Percentiles rank a stretch among this genome's conserved stretches.
Evolutionary conservation across 2,329 filamentous ascomycete species (phyloP).

Genomic region (Colletotrichum neosansevieriae): DNA sequence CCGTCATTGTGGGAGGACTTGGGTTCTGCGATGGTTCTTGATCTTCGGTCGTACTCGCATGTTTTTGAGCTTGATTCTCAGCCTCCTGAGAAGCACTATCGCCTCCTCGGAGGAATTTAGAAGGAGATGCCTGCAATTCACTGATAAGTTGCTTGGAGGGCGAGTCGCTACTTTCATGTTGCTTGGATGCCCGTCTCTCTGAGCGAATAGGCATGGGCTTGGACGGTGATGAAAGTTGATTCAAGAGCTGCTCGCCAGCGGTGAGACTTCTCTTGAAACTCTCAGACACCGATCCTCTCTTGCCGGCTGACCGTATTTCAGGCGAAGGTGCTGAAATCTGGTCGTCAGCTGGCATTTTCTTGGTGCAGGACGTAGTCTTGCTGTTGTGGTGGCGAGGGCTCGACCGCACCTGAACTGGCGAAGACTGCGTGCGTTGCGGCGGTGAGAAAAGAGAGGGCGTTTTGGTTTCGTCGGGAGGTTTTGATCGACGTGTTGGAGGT

Average conservation of each 20-base stretch:
- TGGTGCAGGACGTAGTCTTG: background rate
- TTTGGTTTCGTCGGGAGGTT: background rate
- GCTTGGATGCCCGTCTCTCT: background rate
- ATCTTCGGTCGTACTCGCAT: background rate
- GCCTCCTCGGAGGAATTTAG: background rate
- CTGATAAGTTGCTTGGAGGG: conserved; percentile 25
- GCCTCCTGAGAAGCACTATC: background rate
- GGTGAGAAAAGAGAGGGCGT: background rate
- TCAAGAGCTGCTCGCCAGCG: conserved; percentile 7
- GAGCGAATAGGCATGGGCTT: background rate
- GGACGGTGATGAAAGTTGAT: conserved; percentile 17
- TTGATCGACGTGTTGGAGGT: background rate
- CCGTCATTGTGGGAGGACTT: background rate
- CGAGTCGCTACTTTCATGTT: background rate
- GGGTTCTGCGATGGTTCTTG: background rate
- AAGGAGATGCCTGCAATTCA: conserved; percentile 14
- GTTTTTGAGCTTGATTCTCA: background rate
- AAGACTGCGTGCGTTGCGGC: background rate
- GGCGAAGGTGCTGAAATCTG: conserved; percentile 4
- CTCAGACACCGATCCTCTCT: background rate
- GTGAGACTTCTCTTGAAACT: background rate
- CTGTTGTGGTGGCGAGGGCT: conserved; percentile 10
- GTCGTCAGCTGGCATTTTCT: background rate
- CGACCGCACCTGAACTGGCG: background rate
- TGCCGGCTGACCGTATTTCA: background rate